These are phyloP conservation scores for Trichosporon asahii DNA, from an alignment of 1,284 basidiomycete genomes.

Conservation along the genomic window DNA sequence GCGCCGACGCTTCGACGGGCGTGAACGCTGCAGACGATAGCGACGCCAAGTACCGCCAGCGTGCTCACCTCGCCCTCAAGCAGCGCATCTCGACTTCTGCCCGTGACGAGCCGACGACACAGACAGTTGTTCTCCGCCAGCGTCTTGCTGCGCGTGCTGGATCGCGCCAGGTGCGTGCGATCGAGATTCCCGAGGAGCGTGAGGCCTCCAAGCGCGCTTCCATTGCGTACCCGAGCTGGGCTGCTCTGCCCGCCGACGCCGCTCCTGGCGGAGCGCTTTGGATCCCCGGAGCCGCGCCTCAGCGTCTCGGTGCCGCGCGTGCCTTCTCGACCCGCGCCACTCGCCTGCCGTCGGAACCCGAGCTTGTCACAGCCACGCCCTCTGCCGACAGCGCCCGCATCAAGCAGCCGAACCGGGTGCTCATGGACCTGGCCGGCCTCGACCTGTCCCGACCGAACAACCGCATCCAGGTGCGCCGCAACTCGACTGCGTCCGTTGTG, in stretches of 20 bases:
- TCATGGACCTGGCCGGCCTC: slow-evolving; percentile 46
- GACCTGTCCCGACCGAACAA: slow-evolving; percentile 31
- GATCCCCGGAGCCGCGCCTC: slow-evolving; percentile 20
- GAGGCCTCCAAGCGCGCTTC: slow-evolving; percentile 5
- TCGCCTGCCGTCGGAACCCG: background rate
- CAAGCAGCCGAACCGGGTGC: slow-evolving; percentile 35
- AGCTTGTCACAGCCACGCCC: slow-evolving; percentile 16
- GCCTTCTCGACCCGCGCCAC: slow-evolving; percentile 30
- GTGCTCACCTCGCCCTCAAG: slow-evolving; percentile 19
- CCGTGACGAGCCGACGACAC: slow-evolving; percentile 15
- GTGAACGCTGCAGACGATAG: slow-evolving; percentile 27
- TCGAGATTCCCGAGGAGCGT: slow-evolving; percentile 23
- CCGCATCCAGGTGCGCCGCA: slow-evolving; percentile 29
- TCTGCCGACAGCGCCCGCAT: slow-evolving; percentile 22
- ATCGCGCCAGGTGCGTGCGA: slow-evolving; percentile 26
- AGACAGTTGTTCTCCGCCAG: slow-evolving; percentile 22
- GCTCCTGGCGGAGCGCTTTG: slow-evolving; percentile 21
- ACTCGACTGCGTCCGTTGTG: slow-evolving; percentile 33
- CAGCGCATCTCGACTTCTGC: slow-evolving; percentile 18
- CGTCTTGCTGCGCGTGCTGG: slow-evolving; percentile 25
- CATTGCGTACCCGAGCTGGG: slow-evolving; percentile 25
- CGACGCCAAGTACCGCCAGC: slow-evolving; percentile 17
- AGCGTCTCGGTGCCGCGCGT: slow-evolving; percentile 24
- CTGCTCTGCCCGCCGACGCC: slow-evolving; percentile 20
- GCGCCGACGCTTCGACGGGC: slow-evolving; percentile 32